phyloP scores from a whole-genome alignment of 2,329 filamentous ascomycete genomes.

The Claviceps capensis region DNA sequence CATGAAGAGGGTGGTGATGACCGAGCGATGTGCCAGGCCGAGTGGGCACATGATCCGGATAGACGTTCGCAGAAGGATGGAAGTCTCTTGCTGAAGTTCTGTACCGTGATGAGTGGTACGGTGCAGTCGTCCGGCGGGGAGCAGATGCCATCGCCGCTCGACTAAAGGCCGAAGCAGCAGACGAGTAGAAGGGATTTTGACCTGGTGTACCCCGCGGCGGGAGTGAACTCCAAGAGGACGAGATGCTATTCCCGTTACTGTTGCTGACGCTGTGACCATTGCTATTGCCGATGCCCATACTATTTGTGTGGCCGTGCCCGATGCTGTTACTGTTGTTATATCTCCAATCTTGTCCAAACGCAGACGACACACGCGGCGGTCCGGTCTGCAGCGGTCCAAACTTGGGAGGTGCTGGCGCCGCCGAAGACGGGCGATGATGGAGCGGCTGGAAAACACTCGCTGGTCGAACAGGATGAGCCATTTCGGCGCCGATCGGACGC shows the following conservation, averaged over 20 bases:
- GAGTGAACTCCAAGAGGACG: slow-evolving; percentile 10
- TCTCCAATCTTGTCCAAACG: slow-evolving; percentile 14
- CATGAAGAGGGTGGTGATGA: neutral
- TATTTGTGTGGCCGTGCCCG: neutral
- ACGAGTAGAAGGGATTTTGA: slow-evolving; percentile 2
- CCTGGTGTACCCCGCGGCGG: slow-evolving; percentile 6
- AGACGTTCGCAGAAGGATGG: slow-evolving; percentile 10
- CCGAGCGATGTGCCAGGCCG: slow-evolving; percentile 11
- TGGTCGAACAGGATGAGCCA: slow-evolving; percentile 10
- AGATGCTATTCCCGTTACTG: neutral
- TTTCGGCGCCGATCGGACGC: neutral
- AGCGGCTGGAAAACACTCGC: slow-evolving; percentile 14
- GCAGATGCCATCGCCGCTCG: neutral
- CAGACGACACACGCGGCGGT: slow-evolving; percentile 16
- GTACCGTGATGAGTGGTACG: slow-evolving; percentile 12
- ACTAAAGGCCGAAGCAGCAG: slow-evolving; percentile 7
- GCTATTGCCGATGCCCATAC: neutral
- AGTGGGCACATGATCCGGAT: neutral
- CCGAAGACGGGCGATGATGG: slow-evolving; percentile 7
- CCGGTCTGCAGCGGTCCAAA: slow-evolving; percentile 18
- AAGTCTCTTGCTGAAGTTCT: slow-evolving; percentile 21
- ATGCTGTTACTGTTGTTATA: neutral
- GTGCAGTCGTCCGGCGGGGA: neutral
- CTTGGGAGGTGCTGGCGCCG: slow-evolving; percentile 15
- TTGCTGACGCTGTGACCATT: neutral